phyloP scores from a whole-genome alignment of 495 filamentous ascomycete genomes.

The Penicillium maclennaniae region DNA sequence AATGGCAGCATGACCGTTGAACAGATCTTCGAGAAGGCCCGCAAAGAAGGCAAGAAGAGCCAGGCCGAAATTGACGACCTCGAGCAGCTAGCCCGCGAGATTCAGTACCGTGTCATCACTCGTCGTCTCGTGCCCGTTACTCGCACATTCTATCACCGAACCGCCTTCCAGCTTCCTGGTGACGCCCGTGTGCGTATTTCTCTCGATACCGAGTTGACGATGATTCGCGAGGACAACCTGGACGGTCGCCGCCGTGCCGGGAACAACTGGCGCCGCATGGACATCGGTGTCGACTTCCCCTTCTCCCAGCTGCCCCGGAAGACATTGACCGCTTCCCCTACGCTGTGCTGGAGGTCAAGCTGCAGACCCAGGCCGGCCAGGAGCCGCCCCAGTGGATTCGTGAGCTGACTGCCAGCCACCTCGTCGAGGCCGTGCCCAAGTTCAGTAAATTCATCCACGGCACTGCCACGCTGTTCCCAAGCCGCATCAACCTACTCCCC shows the following conservation, averaged over 20 bases:
- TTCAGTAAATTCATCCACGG: slow-evolving; percentile 99
- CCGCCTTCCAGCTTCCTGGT: slow-evolving; percentile 94
- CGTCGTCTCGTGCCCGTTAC: slow-evolving; percentile 80
- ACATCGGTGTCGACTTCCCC: slow-evolving; percentile 94
- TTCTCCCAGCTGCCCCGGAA: slow-evolving; percentile 83
- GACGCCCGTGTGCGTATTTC: slow-evolving; percentile 96
- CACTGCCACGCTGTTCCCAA: slow-evolving; percentile 78
- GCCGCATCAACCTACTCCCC: slow-evolving; percentile 83
- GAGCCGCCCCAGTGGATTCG: slow-evolving; percentile 96
- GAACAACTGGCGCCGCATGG: slow-evolving; percentile 92
- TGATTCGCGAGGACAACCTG: slow-evolving; percentile 92
- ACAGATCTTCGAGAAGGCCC: slow-evolving; percentile 86
- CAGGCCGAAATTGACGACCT: slow-evolving; percentile 84
- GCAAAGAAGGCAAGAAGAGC: slow-evolving; percentile 89
- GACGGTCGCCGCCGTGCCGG: slow-evolving; percentile 74
- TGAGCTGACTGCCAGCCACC: slow-evolving; percentile 83
- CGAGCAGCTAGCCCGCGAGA: slow-evolving; percentile 83
- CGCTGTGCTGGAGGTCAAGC: slow-evolving; percentile 93
- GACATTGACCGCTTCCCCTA: slow-evolving; percentile 94
- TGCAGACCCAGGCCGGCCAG: slow-evolving; percentile 96
- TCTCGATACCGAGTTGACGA: slow-evolving; percentile 90
- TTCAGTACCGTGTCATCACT: slow-evolving; percentile 88
- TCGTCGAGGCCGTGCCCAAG: slow-evolving; percentile 97
- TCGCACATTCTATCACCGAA: slow-evolving; percentile 94
- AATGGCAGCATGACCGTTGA: slow-evolving; percentile 76